phyloP scores from a whole-genome alignment of 176 grass and related monocot genomes.

The Oryza brachyantha region DNA sequence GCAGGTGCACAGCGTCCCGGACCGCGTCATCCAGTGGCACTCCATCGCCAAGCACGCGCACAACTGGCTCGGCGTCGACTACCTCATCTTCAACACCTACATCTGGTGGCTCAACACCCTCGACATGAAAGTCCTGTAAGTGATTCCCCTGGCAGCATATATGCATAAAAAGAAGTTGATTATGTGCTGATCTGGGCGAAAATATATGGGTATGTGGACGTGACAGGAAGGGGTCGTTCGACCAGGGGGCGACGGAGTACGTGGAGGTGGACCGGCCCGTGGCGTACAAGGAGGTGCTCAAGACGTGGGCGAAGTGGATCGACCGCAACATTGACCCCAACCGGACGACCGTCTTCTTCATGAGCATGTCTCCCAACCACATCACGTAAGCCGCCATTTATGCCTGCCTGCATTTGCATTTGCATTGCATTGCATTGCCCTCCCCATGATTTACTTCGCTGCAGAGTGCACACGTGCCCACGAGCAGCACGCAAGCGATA shows the following conservation, averaged over 20 bases:
- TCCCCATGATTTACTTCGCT: not conserved
- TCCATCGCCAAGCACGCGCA: conserved; percentile 75
- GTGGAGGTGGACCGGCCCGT: conserved; percentile 72
- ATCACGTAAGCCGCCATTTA: conserved; percentile 52
- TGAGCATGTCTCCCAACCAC: conserved; percentile 96
- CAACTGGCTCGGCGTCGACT: conserved; percentile 86
- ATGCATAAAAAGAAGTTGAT: not conserved
- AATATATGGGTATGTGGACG: not conserved
- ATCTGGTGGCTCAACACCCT: conserved; percentile 98
- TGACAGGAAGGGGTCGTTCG: conserved; percentile 66
- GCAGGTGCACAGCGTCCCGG: conserved; percentile 79
- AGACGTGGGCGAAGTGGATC: conserved; percentile 90
- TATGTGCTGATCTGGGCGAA: not conserved
- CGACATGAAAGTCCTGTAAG: conserved; percentile 92
- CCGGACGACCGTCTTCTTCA: conserved; percentile 85
- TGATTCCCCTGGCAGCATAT: not conserved
- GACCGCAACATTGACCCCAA: conserved; percentile 83
- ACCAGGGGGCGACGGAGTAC: conserved; percentile 65
- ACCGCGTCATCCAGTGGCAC: conserved; percentile 79
- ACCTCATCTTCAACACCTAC: conserved; percentile 97
- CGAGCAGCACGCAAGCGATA: not conserved
- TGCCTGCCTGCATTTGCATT: not conserved
- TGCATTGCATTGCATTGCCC: not conserved
- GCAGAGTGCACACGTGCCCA: not conserved
- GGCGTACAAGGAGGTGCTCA: conserved; percentile 77